A percentile compares a stretch with the other conserved stretches of the same genome.
Evolutionary conservation across 306 rosid species (phyloP).

Genomic region (Ormosia semicastrata): DNA sequence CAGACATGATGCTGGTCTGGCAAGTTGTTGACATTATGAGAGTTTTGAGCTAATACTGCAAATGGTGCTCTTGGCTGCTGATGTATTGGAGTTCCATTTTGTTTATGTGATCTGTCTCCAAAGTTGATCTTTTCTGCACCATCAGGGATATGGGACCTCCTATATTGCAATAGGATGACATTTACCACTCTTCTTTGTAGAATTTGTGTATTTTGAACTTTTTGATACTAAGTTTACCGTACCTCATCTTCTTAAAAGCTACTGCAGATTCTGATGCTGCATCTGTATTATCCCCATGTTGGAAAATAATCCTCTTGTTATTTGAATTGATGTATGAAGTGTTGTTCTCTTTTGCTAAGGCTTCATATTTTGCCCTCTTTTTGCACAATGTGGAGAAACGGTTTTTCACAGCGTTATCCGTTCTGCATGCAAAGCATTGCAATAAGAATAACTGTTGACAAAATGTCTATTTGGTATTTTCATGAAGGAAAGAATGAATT

Average conservation of each 20-base stretch:
- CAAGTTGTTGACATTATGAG: slow-evolving; percentile 48
- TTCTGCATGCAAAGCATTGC: slow-evolving; percentile 52
- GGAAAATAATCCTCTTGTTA: slow-evolving; percentile 65
- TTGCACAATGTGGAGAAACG: slow-evolving; percentile 95
- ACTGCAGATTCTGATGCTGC: slow-evolving; percentile 51
- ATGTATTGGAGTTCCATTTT: slow-evolving; percentile 41
- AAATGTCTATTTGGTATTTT: background rate
- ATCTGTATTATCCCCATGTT: slow-evolving; percentile 47
- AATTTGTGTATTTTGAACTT: slow-evolving; percentile 21
- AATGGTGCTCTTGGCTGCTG: slow-evolving; percentile 77
- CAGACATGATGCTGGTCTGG: slow-evolving; percentile 47
- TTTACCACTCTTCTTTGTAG: slow-evolving; percentile 13
- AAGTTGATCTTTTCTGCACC: slow-evolving; percentile 45
- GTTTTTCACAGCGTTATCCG: slow-evolving; percentile 99
- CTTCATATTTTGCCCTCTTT: slow-evolving; percentile 97
- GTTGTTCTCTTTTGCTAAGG: slow-evolving; percentile 82
- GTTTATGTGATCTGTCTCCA: slow-evolving; percentile 64
- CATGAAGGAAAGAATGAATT: slow-evolving; percentile 8
- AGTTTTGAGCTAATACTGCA: slow-evolving; percentile 78
- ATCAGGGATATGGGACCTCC: slow-evolving; percentile 74
- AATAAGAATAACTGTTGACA: slow-evolving; percentile 4
- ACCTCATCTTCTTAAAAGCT: slow-evolving; percentile 74
- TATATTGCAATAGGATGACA: slow-evolving; percentile 33
- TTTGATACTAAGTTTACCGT: slow-evolving; percentile 8
- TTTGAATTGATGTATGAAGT: slow-evolving; percentile 62